phyloP scores from a whole-genome alignment of 2,329 filamentous ascomycete species.

The Aotearoamyces nothofagi region DNA sequence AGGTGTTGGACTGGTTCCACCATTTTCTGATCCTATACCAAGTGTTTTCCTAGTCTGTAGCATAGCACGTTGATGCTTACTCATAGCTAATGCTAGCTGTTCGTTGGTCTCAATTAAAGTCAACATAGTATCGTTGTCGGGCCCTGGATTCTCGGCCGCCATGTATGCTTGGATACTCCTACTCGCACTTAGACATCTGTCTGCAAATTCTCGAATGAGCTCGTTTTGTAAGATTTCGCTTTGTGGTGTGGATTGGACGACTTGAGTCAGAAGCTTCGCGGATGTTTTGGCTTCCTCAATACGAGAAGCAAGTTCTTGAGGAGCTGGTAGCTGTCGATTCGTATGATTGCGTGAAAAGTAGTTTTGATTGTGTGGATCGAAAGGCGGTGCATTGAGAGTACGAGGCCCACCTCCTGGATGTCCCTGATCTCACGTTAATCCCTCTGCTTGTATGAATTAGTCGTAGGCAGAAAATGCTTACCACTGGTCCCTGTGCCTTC shows the following conservation, averaged over 20 bases:
- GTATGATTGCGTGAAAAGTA: constrained; percentile 40
- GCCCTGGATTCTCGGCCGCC: constrained; percentile 57
- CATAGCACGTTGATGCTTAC: constrained; percentile 70
- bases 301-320: constrained; percentile 64
- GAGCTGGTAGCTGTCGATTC: constrained; percentile 37
- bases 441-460: too few relatives aligned
- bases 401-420: too few relatives aligned
- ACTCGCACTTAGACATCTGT: constrained; percentile 69
- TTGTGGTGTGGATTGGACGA: constrained; percentile 71
- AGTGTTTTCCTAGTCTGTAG: constrained; percentile 43
- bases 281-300: constrained; percentile 85
- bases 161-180: constrained; percentile 79
- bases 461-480: too few relatives aligned
- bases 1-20: constrained; percentile 2
- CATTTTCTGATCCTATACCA: constrained; percentile 11
- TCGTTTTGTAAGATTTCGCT: constrained; percentile 67
- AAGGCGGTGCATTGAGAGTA: constrained; percentile 29
- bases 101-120: constrained; percentile 91
- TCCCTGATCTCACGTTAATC: too few relatives aligned
- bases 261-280: constrained; percentile 81
- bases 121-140: constrained; percentile 89
- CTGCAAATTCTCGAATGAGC: constrained; percentile 82
- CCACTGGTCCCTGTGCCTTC: constrained; percentile 25
- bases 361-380: constrained; percentile 32
- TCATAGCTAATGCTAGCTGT: constrained; percentile 68